Base-by-base conservation (phyloP, 345 rosid genomes). In the Alliaria petiolata region DNA sequence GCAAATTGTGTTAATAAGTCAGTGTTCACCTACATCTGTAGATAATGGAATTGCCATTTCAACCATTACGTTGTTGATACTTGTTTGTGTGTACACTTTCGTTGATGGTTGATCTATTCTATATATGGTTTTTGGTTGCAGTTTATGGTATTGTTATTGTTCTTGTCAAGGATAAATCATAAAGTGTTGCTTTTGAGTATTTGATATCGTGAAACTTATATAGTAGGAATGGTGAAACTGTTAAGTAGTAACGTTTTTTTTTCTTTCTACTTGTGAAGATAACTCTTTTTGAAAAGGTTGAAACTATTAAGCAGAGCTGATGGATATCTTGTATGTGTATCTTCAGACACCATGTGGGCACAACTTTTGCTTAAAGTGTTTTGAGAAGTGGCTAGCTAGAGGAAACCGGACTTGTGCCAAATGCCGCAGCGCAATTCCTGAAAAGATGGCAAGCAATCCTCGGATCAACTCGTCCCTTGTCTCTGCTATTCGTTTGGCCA, bases 351-450 rank as follows among this genome's bases (percentile, higher is more conserved):
- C 68, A 4, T 55, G 61, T 19, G 42, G 42, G 9, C 61, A 88
- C 74, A 91, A 84, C n/a, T 87, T 86, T 38, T 89, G 95, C 71
- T 63, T 91, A n/a, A 86, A 83, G 47, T 91, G 97, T 65, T 91
- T 91, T 17, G 75, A 86, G 77, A 89, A 71, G 63, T 91, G 93
- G 93, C 58, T 80, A 17, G 81, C 75, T n/a, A 87, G 83, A 70
- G 81, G 89, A 16, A 85, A 87, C 36, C 75, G 67, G 5, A 83
- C 83, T 5, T 87, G 96, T 46, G 86, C 75, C 2, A 86, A 87
- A 46, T 91, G 97, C 68, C 85, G 97, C 19, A n/a, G 12, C 6
- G 11, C 13, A 15, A 81, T 91, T 62, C 89, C 93, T 2, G 15
- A 46, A 0, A 82, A 83, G 31, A 72, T 82, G 83, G 92, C 89